phyloP scores from a whole-genome alignment of 306 rosid genomes.

The Argentina anserina region DNA sequence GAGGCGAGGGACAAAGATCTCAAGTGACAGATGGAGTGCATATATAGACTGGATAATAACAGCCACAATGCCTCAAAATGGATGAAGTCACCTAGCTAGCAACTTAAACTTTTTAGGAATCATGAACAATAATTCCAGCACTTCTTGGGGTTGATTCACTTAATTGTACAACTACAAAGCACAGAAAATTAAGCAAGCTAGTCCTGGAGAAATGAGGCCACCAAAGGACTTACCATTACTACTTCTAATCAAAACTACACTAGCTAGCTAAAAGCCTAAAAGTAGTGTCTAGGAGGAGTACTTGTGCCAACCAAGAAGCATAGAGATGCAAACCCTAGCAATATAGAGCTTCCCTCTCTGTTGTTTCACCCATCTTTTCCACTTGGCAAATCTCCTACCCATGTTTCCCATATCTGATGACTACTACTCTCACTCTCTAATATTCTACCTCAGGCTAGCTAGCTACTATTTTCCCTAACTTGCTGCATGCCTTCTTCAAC shows the following conservation, averaged over 20 bases:
- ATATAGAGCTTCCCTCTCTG: constrained; percentile 75
- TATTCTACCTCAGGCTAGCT: not conserved
- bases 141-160: not conserved
- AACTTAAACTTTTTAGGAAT: not conserved
- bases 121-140: not conserved
- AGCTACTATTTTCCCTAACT: not conserved
- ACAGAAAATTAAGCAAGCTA: not conserved
- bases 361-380: constrained; percentile 68
- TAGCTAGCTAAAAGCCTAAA: not conserved
- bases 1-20: not conserved
- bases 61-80: not conserved
- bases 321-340: constrained; percentile 69
- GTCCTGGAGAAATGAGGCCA: not conserved
- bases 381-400: constrained; percentile 54
- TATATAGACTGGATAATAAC: not conserved
- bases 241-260: not conserved
- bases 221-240: not conserved
- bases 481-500: not conserved
- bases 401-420: constrained; percentile 22
- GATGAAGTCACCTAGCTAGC: not conserved
- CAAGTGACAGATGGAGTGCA: not conserved
- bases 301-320: constrained; percentile 80
- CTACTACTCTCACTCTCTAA: not conserved
- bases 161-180: not conserved
- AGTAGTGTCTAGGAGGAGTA: constrained; percentile 27